A percentile compares a stretch with the other conserved stretches of the same genome.
Conservation (phyloP, 2,329 filamentous ascomycete genomes). For the Graphiopsis chlorocephala region DNA sequence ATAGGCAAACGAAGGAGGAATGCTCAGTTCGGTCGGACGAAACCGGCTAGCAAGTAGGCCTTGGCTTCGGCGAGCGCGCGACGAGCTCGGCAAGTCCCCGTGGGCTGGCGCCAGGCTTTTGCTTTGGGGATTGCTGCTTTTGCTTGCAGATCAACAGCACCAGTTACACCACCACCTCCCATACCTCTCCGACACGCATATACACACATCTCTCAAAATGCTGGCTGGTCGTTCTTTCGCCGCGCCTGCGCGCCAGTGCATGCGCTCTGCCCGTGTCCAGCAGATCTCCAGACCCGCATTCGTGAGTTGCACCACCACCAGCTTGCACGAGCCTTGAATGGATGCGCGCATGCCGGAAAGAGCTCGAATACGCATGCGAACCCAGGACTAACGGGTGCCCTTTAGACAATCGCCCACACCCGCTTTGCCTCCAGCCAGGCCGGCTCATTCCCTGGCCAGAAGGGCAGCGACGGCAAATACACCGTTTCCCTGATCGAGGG, state of each 20-base stretch:
- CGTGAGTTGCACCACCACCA: constrained; percentile 16
- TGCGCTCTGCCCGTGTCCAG: constrained; percentile 60
- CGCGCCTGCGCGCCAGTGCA: constrained; percentile 74
- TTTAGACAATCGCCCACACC: background rate
- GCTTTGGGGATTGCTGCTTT: constrained; percentile 2
- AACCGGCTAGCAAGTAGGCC: too few relatives aligned
- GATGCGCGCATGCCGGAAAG: background rate
- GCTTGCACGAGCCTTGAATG: background rate
- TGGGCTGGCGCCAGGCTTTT: background rate
- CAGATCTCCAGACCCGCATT: constrained; percentile 39
- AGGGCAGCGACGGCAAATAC: constrained; percentile 89
- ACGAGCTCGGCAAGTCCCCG: too few relatives aligned
- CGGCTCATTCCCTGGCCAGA: constrained; percentile 89
- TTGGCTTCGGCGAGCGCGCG: too few relatives aligned
- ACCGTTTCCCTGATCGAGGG: constrained; percentile 97
- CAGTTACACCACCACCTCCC: background rate
- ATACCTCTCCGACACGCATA: constrained; percentile 3
- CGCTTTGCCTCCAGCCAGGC: constrained; percentile 53
- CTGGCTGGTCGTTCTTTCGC: constrained; percentile 76
- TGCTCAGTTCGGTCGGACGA: background rate
- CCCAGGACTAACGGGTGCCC: background rate
- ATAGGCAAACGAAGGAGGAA: background rate
- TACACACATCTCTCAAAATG: constrained; percentile 58
- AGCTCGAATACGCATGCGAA: background rate
- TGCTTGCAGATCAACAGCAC: constrained; percentile 13